Evolutionary conservation across 1,139 yeast genomes (phyloP), one percentile per base, ranked within the genome.

Genomic region (Candida labiduridarum): DNA sequence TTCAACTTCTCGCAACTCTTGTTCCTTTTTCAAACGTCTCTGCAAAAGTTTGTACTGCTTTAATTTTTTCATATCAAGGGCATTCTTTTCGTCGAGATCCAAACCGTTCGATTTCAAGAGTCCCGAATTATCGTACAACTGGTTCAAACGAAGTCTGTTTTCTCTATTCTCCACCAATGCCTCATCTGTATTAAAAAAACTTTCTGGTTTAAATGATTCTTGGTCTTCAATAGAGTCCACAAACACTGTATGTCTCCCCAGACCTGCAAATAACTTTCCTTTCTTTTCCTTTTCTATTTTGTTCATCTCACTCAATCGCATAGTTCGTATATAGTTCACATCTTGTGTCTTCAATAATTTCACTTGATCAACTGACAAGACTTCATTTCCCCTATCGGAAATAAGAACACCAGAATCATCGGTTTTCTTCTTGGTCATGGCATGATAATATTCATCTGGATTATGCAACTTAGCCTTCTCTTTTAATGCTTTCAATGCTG

Each of bases 371-470:
- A 79, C 80, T 12, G 84, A 71, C 52, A 94, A 71, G 36, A 72
- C 72, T 56, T 84, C 88, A 42, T 78, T 80, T 30, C 83, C 91
- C 57, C 96, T 74, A 43, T 88, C 89, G 2, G 85, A 70, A 10
- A 88, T 68, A 47, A 87, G 64, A 12, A 88, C 75, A 1, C 97
- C 97, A 9, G 71, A 66, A 3, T 77, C 74, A 57, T 89, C 96
- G 3, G 96, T 84, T 59, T 76, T 78, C 54, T 78, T 76, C 25
- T 78, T 76, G 41, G 86, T 82, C 98, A 94, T 94, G 18, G 90
- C 94, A 80, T 90, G 96, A 69, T 91, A 90, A 71, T 88, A 94
- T 68, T 94, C 99, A 78, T 94, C 98, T n/a, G 96, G 96, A 65
- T 94, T 94, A 59, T 91, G 80, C 44, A 79, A 78, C 43, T 78